Base-by-base conservation (phyloP, 192 early-diverging fungal species). In the Linnemannia schmuckeri region DNA sequence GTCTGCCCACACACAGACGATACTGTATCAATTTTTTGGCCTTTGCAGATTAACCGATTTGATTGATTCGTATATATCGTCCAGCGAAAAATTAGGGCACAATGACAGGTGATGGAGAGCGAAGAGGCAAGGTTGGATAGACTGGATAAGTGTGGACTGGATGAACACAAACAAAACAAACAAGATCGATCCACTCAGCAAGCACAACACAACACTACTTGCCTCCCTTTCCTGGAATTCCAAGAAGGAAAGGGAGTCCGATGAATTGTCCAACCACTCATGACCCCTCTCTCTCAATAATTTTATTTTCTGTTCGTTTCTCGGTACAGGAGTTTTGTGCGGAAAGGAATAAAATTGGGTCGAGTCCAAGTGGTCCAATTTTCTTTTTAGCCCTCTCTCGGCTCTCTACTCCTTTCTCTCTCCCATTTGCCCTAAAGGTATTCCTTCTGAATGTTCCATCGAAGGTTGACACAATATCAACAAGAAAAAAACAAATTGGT, bases 361-460 rank as follows among this genome's bases (percentile, higher is more conserved):
- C 17, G 4, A 66, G 61, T 66, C 61, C 61, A 66, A 66, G 61
- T 66, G 61, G 27, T 33, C 10, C 61, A 66, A 66, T 66, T 66
- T 76, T 66, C 40, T 66, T 66, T 15, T 42, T 74, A 30, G 40
- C 24, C 6, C 55, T 27, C n/a, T 27, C n/a, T 57, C 54, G 24
- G 18, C 54, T 27, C 57, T 27, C 57, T 63, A 10, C 30, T 49
- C 12, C 15, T 6, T 76, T 2, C 38, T 63, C 38, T n/a, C 6
- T 74, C 20, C 44, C 27, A 30, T 63, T 63, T 20, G 61, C n/a
- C 12, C 61, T 63, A 63, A 63, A 30, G 61, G 6, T 63, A 10
- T 63, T 63, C 44, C 70, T 82, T 82, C 74, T 57, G 35, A 57
- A 82, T 70, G 80, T 82, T 82, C 80, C 35, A 76, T 82, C 37